Evolutionary conservation across 768 basidiomycete species (phyloP), one percentile per base, ranked within the genome.

Genomic region (Suillus subalutaceus): DNA sequence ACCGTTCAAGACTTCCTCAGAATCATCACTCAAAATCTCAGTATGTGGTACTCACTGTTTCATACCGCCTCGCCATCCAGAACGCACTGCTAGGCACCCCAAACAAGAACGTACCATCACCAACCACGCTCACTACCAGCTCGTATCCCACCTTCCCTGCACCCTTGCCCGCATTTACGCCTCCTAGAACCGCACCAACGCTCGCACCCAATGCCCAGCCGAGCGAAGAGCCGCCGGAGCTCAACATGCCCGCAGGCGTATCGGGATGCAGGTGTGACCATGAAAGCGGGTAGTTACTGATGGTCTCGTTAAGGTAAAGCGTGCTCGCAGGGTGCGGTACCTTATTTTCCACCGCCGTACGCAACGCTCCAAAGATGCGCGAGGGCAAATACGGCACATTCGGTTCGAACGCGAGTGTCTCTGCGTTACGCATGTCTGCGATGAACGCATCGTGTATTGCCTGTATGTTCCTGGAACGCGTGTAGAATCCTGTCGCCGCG

Each of bases 11-110:
- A 32, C 6, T 1, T 26, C 30, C 16, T 37, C 20, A 40, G 41
- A 23, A 3, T 4, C 37, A 61, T 41, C 10, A 48, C 43, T 32
- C 40, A 6, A 20, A 32, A 30, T 6, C 16, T 20, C n/a, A 13
- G 46, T 9, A n/a, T 23, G 40, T 16, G 41, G 18, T 2, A 74
- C 83, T 66, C 64, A 90, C 90, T 30, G 90, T 88, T 40, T 87
- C 75, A 72, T 92, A 92, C 56, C 82, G 82, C 69, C 85, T 81
- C 1, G 91, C 89, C 75, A 91, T 90, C 91, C 91, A 92, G 74
- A 84, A 92, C 1, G 84, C 85, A 0, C 88, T 84, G 40, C 84
- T 82, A 0, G 90, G 91, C 0, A 88, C 85, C 0, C 87, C 83
- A 69, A 91, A 92, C 72, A 91, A 70, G 69, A 82, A 92, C 7